Percentiles rank a stretch among this genome's conserved stretches.
phyloP scores from a whole-genome alignment of 768 basidiomycete species.

The Tulasnella sp. region DNA sequence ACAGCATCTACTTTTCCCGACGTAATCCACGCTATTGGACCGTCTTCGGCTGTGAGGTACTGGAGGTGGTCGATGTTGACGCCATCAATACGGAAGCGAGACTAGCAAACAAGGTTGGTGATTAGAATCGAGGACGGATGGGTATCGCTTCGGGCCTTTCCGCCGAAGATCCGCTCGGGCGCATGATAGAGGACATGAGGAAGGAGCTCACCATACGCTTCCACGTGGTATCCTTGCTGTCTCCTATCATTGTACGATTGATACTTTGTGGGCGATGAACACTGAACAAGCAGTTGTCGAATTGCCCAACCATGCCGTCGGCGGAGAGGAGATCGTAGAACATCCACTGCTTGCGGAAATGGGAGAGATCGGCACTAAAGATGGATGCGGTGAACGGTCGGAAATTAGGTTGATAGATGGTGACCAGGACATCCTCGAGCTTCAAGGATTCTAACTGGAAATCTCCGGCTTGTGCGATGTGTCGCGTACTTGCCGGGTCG shows the following conservation, averaged over 20 bases:
- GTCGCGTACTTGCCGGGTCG: constrained; percentile 72
- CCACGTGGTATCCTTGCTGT: constrained; percentile 74
- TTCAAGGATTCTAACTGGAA: constrained; percentile 86
- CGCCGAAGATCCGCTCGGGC: neutral
- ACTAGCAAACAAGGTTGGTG: constrained; percentile 34
- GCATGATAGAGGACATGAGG: neutral
- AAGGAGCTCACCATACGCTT: constrained; percentile 64
- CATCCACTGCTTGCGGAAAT: constrained; percentile 83
- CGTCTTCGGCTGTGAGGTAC: constrained; percentile 56
- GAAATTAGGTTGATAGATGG: constrained; percentile 91
- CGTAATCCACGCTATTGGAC: constrained; percentile 95
- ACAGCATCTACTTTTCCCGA: constrained; percentile 96
- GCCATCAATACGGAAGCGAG: constrained; percentile 92
- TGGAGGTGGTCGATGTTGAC: constrained; percentile 94
- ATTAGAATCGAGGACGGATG: constrained; percentile 13
- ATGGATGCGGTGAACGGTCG: constrained; percentile 87
- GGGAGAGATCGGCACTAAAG: constrained; percentile 79
- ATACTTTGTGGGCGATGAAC: constrained; percentile 94
- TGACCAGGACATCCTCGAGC: constrained; percentile 86
- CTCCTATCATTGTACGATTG: constrained; percentile 77
- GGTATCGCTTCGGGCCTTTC: neutral
- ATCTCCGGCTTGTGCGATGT: constrained; percentile 61
- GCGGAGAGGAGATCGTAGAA: constrained; percentile 93
- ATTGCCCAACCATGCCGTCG: constrained; percentile 92
- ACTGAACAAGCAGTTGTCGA: constrained; percentile 95